A percentile compares a stretch with the other conserved stretches of the same genome.
These are phyloP conservation scores for Fusarium sp. DNA, from an alignment of 2,329 filamentous ascomycete genomes.

Conservation along the genomic window DNA sequence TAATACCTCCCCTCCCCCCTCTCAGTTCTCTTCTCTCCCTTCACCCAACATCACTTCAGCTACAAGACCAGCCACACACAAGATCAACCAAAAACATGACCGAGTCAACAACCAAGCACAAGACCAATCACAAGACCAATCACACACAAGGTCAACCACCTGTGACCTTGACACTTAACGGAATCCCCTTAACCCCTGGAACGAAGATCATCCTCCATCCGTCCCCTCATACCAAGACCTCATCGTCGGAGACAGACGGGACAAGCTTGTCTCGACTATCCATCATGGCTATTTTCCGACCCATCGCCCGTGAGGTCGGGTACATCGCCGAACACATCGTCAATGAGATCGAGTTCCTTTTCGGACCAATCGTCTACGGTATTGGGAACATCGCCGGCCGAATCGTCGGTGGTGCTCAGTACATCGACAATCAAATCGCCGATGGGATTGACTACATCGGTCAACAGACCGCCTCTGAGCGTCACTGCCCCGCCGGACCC, in stretches of 20 bases:
- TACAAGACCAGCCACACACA: not conserved
- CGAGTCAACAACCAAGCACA: too few relatives aligned
- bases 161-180: too few relatives aligned
- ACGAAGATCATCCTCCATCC: too few relatives aligned
- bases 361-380: not conserved
- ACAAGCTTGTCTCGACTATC: not conserved
- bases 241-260: not conserved
- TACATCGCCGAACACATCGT: not conserved
- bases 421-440: not conserved
- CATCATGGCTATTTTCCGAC: not conserved
- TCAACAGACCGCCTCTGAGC: not conserved
- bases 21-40: not conserved
- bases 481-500: not conserved
- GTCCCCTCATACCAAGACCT: not conserved
- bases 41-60: not conserved
- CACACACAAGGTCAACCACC: too few relatives aligned
- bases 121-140: too few relatives aligned
- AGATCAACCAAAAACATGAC: too few relatives aligned
- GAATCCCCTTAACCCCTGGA: too few relatives aligned
- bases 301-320: not conserved
- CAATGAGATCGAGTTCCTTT: too few relatives aligned
- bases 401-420: not conserved
- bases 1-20: not conserved
- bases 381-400: not conserved
- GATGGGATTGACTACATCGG: not conserved